Evolutionary conservation across 306 rosid species (phyloP).

Genomic region (Pyrus communis): DNA sequence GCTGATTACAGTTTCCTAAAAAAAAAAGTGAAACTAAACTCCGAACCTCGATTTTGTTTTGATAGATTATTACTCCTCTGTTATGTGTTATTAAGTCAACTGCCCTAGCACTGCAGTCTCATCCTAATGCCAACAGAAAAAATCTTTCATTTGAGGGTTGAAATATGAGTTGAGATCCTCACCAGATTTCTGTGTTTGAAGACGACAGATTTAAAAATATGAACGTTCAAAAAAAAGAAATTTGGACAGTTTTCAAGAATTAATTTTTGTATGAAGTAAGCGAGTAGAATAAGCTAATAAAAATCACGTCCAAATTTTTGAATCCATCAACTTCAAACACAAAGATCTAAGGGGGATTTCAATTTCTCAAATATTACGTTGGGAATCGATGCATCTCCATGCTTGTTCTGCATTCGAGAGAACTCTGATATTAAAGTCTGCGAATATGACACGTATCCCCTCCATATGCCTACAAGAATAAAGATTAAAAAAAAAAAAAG

Average conservation of each 20-base stretch:
- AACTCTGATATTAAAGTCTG: neutral
- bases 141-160: neutral
- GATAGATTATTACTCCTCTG: neutral
- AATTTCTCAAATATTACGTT: neutral
- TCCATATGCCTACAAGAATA: neutral
- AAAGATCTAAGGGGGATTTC: neutral
- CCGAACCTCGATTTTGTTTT: too few relatives aligned
- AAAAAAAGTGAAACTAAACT: too few relatives aligned
- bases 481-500: neutral
- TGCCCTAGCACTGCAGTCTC: neutral
- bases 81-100: neutral
- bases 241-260: fast-evolving
- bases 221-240: fast-evolving
- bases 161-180: too few relatives aligned
- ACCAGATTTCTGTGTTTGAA: too few relatives aligned
- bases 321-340: neutral
- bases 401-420: neutral
- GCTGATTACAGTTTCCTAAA: too few relatives aligned
- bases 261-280: too few relatives aligned
- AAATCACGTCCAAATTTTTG: too few relatives aligned
- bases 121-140: neutral
- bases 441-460: neutral
- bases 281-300: too few relatives aligned
- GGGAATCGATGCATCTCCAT: slow-evolving; percentile 10
- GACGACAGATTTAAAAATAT: fast-evolving